Conservation (phyloP, 306 rosid genomes). For the Erythrophleum fordii region DNA sequence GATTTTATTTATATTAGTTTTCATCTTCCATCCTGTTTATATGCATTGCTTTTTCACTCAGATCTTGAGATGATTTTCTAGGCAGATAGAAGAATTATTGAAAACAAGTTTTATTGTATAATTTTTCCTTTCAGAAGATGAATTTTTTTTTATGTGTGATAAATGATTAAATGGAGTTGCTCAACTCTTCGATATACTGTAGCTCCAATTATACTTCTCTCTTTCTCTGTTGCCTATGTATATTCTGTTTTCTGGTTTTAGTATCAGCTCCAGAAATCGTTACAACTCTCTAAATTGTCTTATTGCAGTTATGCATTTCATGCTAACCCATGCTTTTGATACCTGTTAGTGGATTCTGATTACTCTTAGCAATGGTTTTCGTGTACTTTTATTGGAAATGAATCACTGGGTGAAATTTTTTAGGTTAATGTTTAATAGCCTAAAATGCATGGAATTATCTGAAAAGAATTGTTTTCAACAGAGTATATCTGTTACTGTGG, state of each 20-base stretch:
- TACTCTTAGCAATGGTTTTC: background rate
- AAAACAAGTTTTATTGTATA: background rate
- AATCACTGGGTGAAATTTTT: background rate
- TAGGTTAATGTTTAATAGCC: background rate
- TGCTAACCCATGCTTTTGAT: background rate
- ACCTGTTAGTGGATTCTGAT: background rate
- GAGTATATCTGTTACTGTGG: slow-evolving; percentile 1
- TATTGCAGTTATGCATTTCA: background rate
- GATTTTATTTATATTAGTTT: background rate
- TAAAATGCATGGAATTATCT: background rate
- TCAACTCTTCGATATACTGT: too few relatives aligned
- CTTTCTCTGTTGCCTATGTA: background rate
- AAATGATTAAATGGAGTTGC: background rate
- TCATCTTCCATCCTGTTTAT: slow-evolving; percentile 25
- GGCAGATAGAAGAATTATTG: background rate
- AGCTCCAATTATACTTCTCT: background rate
- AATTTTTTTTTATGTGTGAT: slow-evolving; percentile 16
- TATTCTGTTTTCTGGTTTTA: background rate
- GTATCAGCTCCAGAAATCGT: background rate
- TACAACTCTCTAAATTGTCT: background rate
- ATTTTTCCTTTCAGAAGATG: background rate
- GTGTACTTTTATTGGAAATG: background rate
- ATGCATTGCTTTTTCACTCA: background rate
- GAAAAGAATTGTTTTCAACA: background rate
- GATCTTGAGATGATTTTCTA: slow-evolving; percentile 10